phyloP scores from a whole-genome alignment of 2,329 filamentous ascomycete genomes.

The Neoarthrinium moseri region DNA sequence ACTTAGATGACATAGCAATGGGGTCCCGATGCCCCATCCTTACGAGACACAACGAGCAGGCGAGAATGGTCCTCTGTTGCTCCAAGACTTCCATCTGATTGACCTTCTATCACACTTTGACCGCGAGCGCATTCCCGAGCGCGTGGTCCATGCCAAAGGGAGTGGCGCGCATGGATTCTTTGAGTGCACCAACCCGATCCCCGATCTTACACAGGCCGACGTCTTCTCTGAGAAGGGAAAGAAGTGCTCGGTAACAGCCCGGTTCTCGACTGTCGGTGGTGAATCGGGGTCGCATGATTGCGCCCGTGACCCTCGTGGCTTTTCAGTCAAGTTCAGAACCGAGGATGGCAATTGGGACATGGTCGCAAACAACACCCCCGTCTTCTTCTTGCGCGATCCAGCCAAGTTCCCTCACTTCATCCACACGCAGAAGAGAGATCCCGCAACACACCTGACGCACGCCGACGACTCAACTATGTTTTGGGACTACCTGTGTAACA shows the following conservation, averaged over 20 bases:
- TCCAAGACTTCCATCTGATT: constrained; percentile 66
- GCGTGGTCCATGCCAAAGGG: constrained; percentile 38
- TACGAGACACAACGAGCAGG: constrained; percentile 49
- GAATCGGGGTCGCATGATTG: constrained; percentile 67
- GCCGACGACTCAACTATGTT: constrained; percentile 53
- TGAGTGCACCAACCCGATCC: constrained; percentile 46
- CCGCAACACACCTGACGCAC: constrained; percentile 68
- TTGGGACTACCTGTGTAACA: constrained; percentile 50
- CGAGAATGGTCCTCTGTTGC: constrained; percentile 55
- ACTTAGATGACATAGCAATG: constrained; percentile 37
- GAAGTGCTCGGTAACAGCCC: constrained; percentile 56
- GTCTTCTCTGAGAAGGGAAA: constrained; percentile 54
- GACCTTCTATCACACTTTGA: constrained; percentile 58
- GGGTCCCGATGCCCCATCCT: constrained; percentile 54
- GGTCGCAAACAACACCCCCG: constrained; percentile 74
- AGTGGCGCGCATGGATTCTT: constrained; percentile 39
- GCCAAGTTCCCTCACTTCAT: constrained; percentile 75
- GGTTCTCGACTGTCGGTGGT: constrained; percentile 71
- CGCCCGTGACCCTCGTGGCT: constrained; percentile 60
- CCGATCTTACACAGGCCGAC: constrained; percentile 41
- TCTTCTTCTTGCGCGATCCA: constrained; percentile 75
- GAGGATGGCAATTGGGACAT: constrained; percentile 73
- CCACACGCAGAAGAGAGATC: constrained; percentile 75
- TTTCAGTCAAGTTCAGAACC: constrained; percentile 70
- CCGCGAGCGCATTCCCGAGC: constrained; percentile 50